These are phyloP conservation scores for Schwanniomyces polymorphus DNA, from an alignment of 805 yeast genomes.

Conservation along the genomic window DNA sequence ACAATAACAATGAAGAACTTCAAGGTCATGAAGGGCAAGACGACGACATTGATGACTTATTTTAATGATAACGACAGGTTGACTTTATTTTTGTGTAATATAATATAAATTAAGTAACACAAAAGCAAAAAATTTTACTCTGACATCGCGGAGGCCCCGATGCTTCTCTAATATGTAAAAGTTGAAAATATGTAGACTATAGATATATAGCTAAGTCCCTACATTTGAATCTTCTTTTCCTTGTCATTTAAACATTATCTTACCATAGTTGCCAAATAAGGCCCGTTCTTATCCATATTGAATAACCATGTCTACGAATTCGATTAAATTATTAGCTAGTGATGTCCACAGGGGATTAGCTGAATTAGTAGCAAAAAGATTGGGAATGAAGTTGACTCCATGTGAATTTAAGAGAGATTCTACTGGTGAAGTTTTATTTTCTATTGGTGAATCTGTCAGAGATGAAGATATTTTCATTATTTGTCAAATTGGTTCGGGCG, in stretches of 20 bases:
- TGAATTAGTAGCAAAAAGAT: constrained; percentile 63
- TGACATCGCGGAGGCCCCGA: constrained; percentile 3
- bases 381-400: constrained; percentile 72
- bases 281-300: not conserved
- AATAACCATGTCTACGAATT: constrained; percentile 59
- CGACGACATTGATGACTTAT: constrained; percentile 42
- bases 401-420: constrained; percentile 75
- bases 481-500: constrained; percentile 78
- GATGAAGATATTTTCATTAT: constrained; percentile 80
- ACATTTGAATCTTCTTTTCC: not conserved
- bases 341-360: constrained; percentile 89
- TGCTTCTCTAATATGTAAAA: not conserved
- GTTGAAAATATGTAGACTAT: not conserved
- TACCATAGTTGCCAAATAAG: not conserved
- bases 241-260: not conserved
- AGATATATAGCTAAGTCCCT: not conserved
- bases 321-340: constrained; percentile 54
- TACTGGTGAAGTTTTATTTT: constrained; percentile 74
- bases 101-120: not conserved
- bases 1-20: constrained; percentile 19
- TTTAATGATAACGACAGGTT: constrained; percentile 10
- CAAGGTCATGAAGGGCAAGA: constrained; percentile 26
- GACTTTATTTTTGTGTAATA: not conserved
- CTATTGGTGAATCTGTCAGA: constrained; percentile 75
- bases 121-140: constrained; percentile 1